A percentile compares a stretch with the other conserved stretches of the same genome.
Conservation (phyloP, 2,329 filamentous ascomycete species). For the Fusarium poae region DNA sequence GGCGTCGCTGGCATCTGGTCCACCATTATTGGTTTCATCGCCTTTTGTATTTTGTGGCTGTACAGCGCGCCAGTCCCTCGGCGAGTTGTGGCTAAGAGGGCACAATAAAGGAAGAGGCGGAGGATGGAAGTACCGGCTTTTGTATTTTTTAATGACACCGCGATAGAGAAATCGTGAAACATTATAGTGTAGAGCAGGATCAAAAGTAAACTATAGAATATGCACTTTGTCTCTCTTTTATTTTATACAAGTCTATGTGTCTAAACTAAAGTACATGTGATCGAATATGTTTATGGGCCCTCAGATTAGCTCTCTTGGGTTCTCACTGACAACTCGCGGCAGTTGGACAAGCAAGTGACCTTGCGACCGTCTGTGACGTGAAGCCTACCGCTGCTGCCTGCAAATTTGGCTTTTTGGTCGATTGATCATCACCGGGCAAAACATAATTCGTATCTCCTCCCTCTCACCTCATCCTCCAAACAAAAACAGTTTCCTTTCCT, state of each 20-base stretch:
- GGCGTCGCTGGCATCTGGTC: slow-evolving; percentile 91
- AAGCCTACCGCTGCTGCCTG: slow-evolving; percentile 59
- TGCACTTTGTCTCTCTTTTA: slow-evolving; percentile 36
- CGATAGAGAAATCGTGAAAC: slow-evolving; percentile 19
- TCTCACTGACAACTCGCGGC: slow-evolving; percentile 64
- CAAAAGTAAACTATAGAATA: slow-evolving; percentile 46
- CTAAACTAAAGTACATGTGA: background rate
- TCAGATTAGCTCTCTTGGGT: slow-evolving; percentile 70
- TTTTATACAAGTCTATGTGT: slow-evolving; percentile 16
- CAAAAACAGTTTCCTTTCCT: background rate
- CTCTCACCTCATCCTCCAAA: background rate
- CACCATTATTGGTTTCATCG: slow-evolving; percentile 86
- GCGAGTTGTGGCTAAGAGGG: slow-evolving; percentile 60
- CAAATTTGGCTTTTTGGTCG: slow-evolving; percentile 71
- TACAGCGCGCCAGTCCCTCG: slow-evolving; percentile 70
- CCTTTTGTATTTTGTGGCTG: slow-evolving; percentile 89
- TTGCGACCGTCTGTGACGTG: slow-evolving; percentile 19
- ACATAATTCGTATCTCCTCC: slow-evolving; percentile 29
- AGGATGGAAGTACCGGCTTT: slow-evolving; percentile 33
- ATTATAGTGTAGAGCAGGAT: slow-evolving; percentile 40
- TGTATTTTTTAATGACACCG: slow-evolving; percentile 26
- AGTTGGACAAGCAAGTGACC: slow-evolving; percentile 22
- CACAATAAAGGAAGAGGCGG: slow-evolving; percentile 55
- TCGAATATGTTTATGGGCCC: slow-evolving; percentile 53
- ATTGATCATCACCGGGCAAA: slow-evolving; percentile 64